Conservation (phyloP, 371 early-diverging fungal genomes). For the Mucor velutinosus region DNA sequence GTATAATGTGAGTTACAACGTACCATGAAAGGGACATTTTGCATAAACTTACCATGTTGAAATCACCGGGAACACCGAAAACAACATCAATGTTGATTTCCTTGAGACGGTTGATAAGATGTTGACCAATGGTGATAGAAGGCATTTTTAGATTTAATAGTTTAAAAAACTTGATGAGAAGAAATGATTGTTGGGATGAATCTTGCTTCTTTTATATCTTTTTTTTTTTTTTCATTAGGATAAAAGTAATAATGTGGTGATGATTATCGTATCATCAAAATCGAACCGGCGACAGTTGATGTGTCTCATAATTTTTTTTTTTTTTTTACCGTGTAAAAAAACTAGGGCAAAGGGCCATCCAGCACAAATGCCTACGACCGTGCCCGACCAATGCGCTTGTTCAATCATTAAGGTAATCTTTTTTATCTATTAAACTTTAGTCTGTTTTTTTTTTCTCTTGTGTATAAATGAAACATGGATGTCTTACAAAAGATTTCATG, state of each 20-base stretch:
- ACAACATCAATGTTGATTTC: conserved; percentile 45
- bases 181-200: not conserved
- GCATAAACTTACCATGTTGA: conserved; percentile 37
- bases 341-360: not conserved
- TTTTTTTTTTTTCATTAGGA: conserved; percentile 1
- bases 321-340: conserved; percentile 1
- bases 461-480: conserved; percentile 1
- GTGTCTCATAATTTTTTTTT: conserved; percentile 2
- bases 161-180: conserved; percentile 1
- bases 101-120: conserved; percentile 46
- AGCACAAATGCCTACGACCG: not conserved
- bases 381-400: conserved; percentile 10
- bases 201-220: conserved; percentile 3
- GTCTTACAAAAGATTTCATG: not conserved
- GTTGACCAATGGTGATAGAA: conserved; percentile 33
- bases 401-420: conserved; percentile 13
- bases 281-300: conserved; percentile 5
- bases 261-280: conserved; percentile 17
- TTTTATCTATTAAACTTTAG: conserved; percentile 7
- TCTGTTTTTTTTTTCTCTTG: not conserved
- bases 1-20: not conserved
- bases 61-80: conserved; percentile 54
- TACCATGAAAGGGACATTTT: conserved; percentile 22
- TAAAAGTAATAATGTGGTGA: not conserved
- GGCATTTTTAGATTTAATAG: conserved; percentile 7